Percentiles rank a stretch among this genome's conserved stretches.
Evolutionary conservation across 192 early-diverging fungal genomes (phyloP).

Genomic region (Coemansia sp.): DNA sequence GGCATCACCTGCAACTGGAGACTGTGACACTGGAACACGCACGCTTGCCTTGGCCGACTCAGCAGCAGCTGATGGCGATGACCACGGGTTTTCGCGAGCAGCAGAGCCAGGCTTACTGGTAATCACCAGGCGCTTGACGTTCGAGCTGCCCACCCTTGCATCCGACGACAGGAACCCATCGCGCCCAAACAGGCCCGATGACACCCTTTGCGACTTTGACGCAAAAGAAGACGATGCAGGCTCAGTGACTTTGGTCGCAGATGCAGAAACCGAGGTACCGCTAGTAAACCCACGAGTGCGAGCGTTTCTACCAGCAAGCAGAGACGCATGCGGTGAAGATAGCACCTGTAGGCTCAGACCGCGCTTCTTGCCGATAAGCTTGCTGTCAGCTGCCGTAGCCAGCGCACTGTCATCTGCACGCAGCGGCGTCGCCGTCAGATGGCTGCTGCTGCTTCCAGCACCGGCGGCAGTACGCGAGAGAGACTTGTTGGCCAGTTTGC

Average conservation of each 20-base stretch:
- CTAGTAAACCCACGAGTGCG: constrained; percentile 69
- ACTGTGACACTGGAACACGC: too few species aligned
- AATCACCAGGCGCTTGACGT: constrained; percentile 70
- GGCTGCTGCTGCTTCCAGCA: constrained; percentile 22
- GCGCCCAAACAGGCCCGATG: constrained; percentile 31
- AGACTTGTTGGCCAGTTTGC: constrained; percentile 22
- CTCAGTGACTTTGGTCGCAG: constrained; percentile 30
- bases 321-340: constrained; percentile 66
- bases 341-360: constrained; percentile 69
- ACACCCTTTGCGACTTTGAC: background rate
- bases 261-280: constrained; percentile 26
- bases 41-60: too few species aligned
- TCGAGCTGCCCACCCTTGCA: constrained; percentile 67
- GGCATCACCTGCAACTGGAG: too few species aligned
- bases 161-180: constrained; percentile 62
- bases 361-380: constrained; percentile 61
- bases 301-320: constrained; percentile 56
- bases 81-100: background rate
- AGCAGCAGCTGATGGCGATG: constrained; percentile 12
- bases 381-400: constrained; percentile 34
- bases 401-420: constrained; percentile 16
- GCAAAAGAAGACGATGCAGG: too few species aligned
- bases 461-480: constrained; percentile 5
- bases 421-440: constrained; percentile 37
- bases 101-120: constrained; percentile 43